phyloP scores from a whole-genome alignment of 176 grass and related monocot genomes.

The Juncus effusus region DNA sequence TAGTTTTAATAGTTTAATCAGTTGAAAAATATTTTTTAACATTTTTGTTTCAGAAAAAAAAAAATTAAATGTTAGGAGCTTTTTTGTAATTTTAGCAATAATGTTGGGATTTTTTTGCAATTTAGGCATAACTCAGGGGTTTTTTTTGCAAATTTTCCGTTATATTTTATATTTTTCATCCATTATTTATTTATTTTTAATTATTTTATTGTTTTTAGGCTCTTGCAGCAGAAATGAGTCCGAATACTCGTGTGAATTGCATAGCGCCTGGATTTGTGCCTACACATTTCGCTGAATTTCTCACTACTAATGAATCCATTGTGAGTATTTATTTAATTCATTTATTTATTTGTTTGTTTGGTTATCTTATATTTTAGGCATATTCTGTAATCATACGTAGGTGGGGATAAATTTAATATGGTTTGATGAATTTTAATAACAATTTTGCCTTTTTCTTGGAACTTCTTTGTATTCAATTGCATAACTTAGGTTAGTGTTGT shows the following conservation, averaged over 20 bases:
- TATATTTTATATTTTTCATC: neutral
- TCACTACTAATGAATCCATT: conserved; percentile 57
- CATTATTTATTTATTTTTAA: neutral
- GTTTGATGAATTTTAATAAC: no score
- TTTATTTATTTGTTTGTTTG: neutral
- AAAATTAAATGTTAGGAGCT: neutral
- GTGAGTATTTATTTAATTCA: conserved; percentile 43
- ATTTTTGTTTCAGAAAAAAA: no score
- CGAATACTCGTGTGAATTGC: conserved; percentile 90
- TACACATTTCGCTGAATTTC: conserved; percentile 82
- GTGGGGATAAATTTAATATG: no score
- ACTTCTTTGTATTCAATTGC: no score
- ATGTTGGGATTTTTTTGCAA: no score
- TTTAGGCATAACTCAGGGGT: no score
- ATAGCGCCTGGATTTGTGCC: conserved; percentile 99
- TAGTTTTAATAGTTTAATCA: no score
- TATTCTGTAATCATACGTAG: no score
- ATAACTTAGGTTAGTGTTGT: no score
- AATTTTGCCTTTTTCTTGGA: no score
- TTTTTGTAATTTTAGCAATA: neutral
- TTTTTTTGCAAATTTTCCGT: neutral
- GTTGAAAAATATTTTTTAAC: no score
- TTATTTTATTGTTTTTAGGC: conserved; percentile 44
- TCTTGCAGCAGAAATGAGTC: conserved; percentile 83
- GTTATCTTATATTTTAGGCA: neutral